Evolutionary conservation across 169 alveolate species (phyloP).

Genomic region (Plasmodium inui): DNA sequence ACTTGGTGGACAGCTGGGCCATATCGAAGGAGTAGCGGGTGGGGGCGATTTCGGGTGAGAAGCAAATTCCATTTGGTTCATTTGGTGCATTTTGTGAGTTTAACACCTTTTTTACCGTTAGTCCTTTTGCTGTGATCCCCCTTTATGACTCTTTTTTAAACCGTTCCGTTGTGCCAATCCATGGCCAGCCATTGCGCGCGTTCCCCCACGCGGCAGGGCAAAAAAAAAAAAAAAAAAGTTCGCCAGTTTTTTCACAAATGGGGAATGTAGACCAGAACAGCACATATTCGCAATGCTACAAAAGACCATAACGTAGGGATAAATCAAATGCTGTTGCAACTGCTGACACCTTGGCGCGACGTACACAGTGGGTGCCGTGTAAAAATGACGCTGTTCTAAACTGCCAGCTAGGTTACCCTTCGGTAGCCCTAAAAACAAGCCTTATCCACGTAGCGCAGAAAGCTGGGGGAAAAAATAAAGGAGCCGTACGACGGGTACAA

Average conservation of each 20-base stretch:
- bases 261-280: not conserved
- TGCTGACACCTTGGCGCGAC: not conserved
- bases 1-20: conserved; percentile 58
- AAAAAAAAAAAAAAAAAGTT: not conserved
- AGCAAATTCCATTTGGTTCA: not conserved
- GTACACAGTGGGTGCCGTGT: not conserved
- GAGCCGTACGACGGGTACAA: conserved; percentile 72
- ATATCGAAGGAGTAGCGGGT: conserved; percentile 39
- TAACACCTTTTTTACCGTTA: not conserved
- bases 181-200: not conserved
- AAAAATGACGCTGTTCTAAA: not conserved
- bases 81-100: not conserved
- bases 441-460: conserved; percentile 53
- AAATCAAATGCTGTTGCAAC: not conserved
- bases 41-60: not conserved
- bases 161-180: not conserved
- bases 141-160: not conserved
- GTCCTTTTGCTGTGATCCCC: not conserved
- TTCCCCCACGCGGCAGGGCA: not conserved
- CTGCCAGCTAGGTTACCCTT: not conserved
- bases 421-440: conserved; percentile 46
- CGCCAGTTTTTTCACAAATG: not conserved
- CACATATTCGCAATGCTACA: not conserved
- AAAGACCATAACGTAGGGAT: not conserved
- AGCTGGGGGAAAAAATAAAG: conserved; percentile 46